Evolutionary conservation across 352 stramenopile genomes (phyloP), one percentile per base, ranked within the genome.

Genomic region (Phytopythium cucurbitacearum): DNA sequence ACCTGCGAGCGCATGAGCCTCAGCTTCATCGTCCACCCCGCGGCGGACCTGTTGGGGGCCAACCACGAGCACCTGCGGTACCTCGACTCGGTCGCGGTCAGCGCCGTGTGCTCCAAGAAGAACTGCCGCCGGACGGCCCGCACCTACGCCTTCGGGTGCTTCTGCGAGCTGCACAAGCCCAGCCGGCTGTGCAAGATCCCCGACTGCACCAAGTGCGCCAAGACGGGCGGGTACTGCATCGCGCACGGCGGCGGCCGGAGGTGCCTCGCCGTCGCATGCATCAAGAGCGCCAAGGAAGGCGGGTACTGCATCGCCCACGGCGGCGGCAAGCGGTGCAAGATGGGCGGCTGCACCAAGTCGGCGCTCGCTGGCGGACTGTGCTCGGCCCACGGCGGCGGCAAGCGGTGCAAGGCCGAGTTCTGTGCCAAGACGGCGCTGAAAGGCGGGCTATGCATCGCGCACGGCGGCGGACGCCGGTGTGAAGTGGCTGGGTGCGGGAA

Each of bases 151-250:
- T 79, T 83, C 49, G 76, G 76, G 3, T 60, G 67, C 9, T 87
- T 84, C 61, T 87, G 76, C 40, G 71, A 80, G 51, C 73, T 77
- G 53, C 76, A 87, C 64, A 87, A 87, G 59, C 76, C 72, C 38
- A 87, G 76, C 51, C 76, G 76, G 4, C 71, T 89, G 7, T 89
- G 77, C 62, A 84, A 85, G 50, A 65, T 83, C 7, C 67, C 67
- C 11, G 71, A 69, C 38, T 89, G 79, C 54, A 52, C 56, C 35
- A 87, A 85, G 51, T 80, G 73, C 45, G 76, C 76, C 62, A 87
- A 87, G 60, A 85, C 52, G 57, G 85, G 85, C 16, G 85, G 85
- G 33, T 82, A 85, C 60, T 92, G 81, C 65, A 89, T 89, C 62
- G 80, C 77, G 3, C 80, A 85, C 57, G 80, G 80, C 33, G 80